These are phyloP conservation scores for Nigrospora oryzae DNA, from an alignment of 2,329 filamentous ascomycete species.

Conservation along the genomic window DNA sequence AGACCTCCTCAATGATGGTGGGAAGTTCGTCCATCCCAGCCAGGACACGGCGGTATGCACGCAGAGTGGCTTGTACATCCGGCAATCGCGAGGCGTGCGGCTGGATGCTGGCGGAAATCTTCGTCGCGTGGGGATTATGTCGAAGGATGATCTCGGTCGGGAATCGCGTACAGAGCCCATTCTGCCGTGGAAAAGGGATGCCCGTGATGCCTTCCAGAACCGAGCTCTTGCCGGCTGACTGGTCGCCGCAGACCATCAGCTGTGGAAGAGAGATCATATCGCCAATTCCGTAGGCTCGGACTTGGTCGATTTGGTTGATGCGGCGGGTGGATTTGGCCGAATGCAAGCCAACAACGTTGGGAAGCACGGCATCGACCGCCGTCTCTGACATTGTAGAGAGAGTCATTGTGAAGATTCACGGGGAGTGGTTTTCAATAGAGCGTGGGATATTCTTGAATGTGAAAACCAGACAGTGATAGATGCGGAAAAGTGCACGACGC, in stretches of 20 bases:
- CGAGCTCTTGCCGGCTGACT: conserved; percentile 15
- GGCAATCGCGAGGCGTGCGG: conserved; percentile 6
- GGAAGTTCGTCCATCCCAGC: conserved; percentile 12
- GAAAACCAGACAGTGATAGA: no score
- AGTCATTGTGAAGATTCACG: no score
- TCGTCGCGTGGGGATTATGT: background rate
- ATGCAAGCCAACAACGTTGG: background rate
- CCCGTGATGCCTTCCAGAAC: conserved; percentile 13
- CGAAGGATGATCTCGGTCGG: conserved; percentile 13
- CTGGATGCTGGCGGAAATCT: conserved; percentile 9
- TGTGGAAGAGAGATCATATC: conserved; percentile 9
- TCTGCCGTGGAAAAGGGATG: conserved; percentile 13
- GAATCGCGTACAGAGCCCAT: conserved; percentile 13
- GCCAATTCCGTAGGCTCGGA: conserved; percentile 5
- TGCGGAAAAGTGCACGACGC: no score
- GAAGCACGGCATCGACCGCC: no score
- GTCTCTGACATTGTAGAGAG: no score
- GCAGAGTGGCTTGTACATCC: conserved; percentile 2
- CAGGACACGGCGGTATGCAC: conserved; percentile 7
- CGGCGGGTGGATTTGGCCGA: background rate
- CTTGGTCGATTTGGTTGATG: conserved; percentile 5
- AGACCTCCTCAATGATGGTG: conserved; percentile 11
- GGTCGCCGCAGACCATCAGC: conserved; percentile 14
- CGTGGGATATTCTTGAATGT: no score
- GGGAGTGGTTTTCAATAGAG: no score